These are phyloP conservation scores for Asclepias syriaca DNA, from an alignment of 257 asterid species.

Conservation along the genomic window DNA sequence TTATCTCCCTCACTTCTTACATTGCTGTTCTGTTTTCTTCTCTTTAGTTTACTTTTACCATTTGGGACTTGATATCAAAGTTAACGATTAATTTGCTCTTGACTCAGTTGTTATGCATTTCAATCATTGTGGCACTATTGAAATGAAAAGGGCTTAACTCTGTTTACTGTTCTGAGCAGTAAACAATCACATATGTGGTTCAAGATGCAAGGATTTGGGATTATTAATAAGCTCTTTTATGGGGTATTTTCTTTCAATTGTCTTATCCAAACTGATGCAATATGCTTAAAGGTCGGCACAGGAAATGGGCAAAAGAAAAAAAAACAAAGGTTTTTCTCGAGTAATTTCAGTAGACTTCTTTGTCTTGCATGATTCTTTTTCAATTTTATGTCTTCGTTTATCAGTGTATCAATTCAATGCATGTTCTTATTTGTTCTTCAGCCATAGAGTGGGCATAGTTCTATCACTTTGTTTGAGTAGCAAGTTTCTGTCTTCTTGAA, in stretches of 20 bases:
- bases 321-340: too few species aligned
- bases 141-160: background rate
- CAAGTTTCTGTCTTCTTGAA: background rate
- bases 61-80: background rate
- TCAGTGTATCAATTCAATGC: background rate
- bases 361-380: background rate
- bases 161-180: background rate
- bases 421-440: background rate
- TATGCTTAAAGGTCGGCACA: too few species aligned
- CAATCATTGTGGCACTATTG: background rate
- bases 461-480: background rate
- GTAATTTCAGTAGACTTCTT: background rate
- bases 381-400: background rate
- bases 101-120: background rate
- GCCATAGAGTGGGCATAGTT: background rate
- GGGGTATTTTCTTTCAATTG: background rate
- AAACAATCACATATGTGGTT: background rate
- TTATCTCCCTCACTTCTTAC: background rate
- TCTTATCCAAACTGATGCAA: background rate
- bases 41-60: background rate
- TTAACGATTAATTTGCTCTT: background rate
- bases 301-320: too few species aligned
- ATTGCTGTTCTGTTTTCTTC: background rate
- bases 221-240: background rate
- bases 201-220: background rate